phyloP scores from a whole-genome alignment of 495 filamentous ascomycete genomes.

The Aspergillus haitiensis region DNA sequence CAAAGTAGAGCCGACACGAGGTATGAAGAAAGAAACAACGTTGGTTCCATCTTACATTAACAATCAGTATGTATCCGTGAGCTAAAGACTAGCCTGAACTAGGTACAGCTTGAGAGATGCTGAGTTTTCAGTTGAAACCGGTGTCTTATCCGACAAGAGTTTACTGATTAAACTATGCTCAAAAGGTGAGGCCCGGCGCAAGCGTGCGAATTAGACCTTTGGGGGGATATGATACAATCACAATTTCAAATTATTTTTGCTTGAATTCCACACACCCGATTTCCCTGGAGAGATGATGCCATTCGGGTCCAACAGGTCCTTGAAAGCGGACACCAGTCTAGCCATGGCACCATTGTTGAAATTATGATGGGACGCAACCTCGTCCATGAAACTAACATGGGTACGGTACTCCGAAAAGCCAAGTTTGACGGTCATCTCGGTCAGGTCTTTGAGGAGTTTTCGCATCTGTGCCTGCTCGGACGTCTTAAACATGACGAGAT shows the following conservation, averaged over 20 bases:
- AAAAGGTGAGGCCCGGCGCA: too few relatives aligned
- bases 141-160: too few relatives aligned
- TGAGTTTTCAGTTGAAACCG: too few relatives aligned
- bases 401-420: slow-evolving; percentile 19
- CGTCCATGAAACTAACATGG: slow-evolving; percentile 17
- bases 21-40: too few relatives aligned
- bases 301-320: slow-evolving; percentile 15
- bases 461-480: slow-evolving; percentile 8
- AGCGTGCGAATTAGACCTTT: too few relatives aligned
- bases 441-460: not conserved
- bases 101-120: too few relatives aligned
- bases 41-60: too few relatives aligned
- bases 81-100: too few relatives aligned
- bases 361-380: slow-evolving; percentile 12
- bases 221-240: not conserved
- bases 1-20: too few relatives aligned
- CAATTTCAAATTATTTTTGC: not conserved
- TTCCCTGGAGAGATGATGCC: slow-evolving; percentile 14
- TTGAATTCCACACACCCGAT: slow-evolving; percentile 8
- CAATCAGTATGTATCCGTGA: too few relatives aligned
- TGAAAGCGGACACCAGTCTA: not conserved
- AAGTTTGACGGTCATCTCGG: slow-evolving; percentile 12
- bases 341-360: slow-evolving; percentile 6
- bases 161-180: too few relatives aligned
- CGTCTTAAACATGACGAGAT: slow-evolving; percentile 8